These are phyloP conservation scores for Phyllosticta citribraziliensis DNA, from an alignment of 2,329 filamentous ascomycete genomes.

Conservation along the genomic window DNA sequence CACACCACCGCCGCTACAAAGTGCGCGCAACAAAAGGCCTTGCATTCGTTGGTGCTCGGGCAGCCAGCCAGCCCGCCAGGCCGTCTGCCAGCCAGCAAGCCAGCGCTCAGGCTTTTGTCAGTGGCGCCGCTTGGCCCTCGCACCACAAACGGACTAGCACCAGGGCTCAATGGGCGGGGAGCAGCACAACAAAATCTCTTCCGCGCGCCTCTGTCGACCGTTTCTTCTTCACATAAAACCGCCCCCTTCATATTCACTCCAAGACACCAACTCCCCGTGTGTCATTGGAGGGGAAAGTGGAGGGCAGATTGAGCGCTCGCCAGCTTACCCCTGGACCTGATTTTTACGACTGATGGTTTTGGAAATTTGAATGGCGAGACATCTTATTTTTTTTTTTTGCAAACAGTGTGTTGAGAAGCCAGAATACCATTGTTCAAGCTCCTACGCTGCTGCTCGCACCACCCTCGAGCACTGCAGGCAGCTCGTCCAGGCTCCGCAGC, in stretches of 20 bases:
- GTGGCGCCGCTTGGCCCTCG: neutral
- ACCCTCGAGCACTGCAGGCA: constrained; percentile 33
- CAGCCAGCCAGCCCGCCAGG: neutral
- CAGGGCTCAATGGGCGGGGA: neutral
- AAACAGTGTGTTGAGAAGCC: no score
- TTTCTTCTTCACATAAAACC: constrained; percentile 24
- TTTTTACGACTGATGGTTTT: constrained; percentile 30
- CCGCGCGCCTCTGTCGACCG: constrained; percentile 18
- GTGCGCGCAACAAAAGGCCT: no score
- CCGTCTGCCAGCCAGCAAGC: neutral
- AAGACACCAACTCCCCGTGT: constrained; percentile 44
- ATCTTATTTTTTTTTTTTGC: neutral
- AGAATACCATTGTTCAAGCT: no score
- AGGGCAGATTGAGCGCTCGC: constrained; percentile 48
- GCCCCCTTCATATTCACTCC: constrained; percentile 56
- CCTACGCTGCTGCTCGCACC: neutral
- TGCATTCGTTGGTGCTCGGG: neutral
- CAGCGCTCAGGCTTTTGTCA: constrained; percentile 10
- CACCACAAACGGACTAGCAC: neutral
- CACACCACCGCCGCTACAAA: no score
- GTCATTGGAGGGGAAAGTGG: constrained; percentile 59
- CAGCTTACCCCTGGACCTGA: constrained; percentile 49
- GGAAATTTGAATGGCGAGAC: constrained; percentile 33
- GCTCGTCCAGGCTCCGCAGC: constrained; percentile 47
- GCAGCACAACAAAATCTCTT: constrained; percentile 4